A percentile compares a stretch with the other conserved stretches of the same genome.
Evolutionary conservation across 2,329 filamentous ascomycete species (phyloP).

Genomic region (Aspergillus candidus): DNA sequence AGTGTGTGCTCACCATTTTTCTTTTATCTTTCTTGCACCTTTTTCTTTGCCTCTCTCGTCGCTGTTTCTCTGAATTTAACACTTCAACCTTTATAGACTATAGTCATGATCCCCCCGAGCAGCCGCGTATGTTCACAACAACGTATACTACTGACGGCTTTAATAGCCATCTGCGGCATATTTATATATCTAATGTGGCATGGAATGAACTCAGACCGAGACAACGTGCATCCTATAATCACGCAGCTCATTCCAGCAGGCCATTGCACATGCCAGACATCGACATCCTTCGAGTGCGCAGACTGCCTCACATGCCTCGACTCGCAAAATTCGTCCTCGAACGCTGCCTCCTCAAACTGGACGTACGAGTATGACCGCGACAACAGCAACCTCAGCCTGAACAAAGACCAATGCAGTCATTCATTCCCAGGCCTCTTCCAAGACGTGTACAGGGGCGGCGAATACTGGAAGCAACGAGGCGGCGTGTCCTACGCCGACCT

Average conservation of each 20-base stretch:
- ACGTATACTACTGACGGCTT: neutral
- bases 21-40: neutral
- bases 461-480: constrained; percentile 1
- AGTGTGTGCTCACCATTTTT: too few relatives aligned
- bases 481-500: constrained; percentile 1
- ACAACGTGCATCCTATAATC: constrained; percentile 3
- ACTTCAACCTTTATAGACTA: neutral
- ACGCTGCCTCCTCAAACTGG: neutral
- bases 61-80: neutral
- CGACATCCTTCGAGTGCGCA: constrained; percentile 4
- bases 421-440: constrained; percentile 4
- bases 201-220: constrained; percentile 4
- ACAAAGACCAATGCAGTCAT: neutral
- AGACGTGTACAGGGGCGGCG: constrained; percentile 1
- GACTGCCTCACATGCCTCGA: constrained; percentile 3
- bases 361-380: constrained; percentile 1
- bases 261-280: constrained; percentile 6
- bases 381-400: constrained; percentile 1
- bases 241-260: constrained; percentile 5
- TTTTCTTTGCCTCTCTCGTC: neutral
- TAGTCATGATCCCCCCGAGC: neutral
- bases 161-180: neutral
- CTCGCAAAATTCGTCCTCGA: neutral
- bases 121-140: constrained; percentile 1
- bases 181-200: constrained; percentile 5